Percentiles rank a stretch among this genome's conserved stretches.
phyloP scores from a whole-genome alignment of 2,329 filamentous ascomycete genomes.

The Colletotrichum sp. region DNA sequence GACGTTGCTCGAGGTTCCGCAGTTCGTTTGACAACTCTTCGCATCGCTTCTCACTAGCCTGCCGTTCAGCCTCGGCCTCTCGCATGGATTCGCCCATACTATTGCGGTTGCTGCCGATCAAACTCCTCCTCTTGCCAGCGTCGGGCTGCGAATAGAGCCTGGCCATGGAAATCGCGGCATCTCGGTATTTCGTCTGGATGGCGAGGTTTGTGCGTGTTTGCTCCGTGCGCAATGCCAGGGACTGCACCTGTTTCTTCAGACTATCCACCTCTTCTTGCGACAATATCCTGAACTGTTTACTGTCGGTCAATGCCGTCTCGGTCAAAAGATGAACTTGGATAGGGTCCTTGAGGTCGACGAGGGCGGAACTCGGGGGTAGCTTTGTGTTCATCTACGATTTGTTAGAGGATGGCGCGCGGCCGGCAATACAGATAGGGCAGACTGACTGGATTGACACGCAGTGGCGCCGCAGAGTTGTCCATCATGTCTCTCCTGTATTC shows the following conservation, averaged over 20 bases:
- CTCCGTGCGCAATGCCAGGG: slow-evolving; percentile 78
- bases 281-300: slow-evolving; percentile 82
- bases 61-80: slow-evolving; percentile 76
- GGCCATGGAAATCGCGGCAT: slow-evolving; percentile 87
- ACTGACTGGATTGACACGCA: slow-evolving; percentile 61
- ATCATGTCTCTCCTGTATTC: slow-evolving; percentile 63
- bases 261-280: slow-evolving; percentile 91
- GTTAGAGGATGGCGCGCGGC: slow-evolving; percentile 9
- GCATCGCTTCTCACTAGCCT: slow-evolving; percentile 78
- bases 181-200: slow-evolving; percentile 91
- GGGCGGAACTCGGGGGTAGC: slow-evolving; percentile 58
- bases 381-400: slow-evolving; percentile 51
- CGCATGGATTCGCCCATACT: slow-evolving; percentile 55
- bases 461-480: slow-evolving; percentile 58
- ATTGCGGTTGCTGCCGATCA: slow-evolving; percentile 51
- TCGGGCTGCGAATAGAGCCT: slow-evolving; percentile 73
- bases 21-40: slow-evolving; percentile 85
- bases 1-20: slow-evolving; percentile 77
- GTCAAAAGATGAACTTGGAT: slow-evolving; percentile 91
- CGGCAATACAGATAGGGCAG: background rate
- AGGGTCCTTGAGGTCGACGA: slow-evolving; percentile 69
- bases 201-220: slow-evolving; percentile 82
- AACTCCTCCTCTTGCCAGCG: slow-evolving; percentile 50
- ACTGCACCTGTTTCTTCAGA: slow-evolving; percentile 84
- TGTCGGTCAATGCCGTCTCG: slow-evolving; percentile 91